A percentile compares a stretch with the other conserved stretches of the same genome.
Conservation (phyloP, 73 alveolate species). For the Tetrahymena thermophila region DNA sequence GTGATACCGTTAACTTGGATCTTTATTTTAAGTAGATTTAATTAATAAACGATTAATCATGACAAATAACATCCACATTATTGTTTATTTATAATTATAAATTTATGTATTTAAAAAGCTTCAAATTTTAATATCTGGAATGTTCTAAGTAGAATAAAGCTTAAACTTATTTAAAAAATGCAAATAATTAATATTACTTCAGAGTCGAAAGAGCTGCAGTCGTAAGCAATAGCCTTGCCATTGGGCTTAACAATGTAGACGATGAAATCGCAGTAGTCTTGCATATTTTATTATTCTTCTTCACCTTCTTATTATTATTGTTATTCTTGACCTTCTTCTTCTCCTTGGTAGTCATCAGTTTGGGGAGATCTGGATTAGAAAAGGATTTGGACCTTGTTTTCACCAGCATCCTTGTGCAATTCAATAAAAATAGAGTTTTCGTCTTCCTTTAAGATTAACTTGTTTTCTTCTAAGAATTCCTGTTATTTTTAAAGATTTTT, state of each 20-base stretch:
- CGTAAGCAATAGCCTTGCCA: constrained; percentile 28
- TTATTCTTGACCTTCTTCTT: constrained; percentile 1
- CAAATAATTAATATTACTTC: constrained; percentile 12
- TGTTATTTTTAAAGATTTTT: not conserved
- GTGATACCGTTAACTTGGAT: constrained; percentile 35
- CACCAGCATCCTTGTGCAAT: constrained; percentile 25
- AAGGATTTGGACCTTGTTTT: constrained; percentile 2
- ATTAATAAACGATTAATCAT: not conserved
- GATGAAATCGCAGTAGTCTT: constrained; percentile 33
- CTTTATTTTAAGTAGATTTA: not conserved
- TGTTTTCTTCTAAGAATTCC: constrained; percentile 6
- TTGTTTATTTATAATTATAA: not conserved
- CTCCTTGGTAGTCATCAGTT: constrained; percentile 8
- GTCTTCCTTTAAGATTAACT: constrained; percentile 9
- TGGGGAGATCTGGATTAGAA: constrained; percentile 35
- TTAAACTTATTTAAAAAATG: not conserved
- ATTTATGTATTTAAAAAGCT: not conserved
- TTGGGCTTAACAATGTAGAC: constrained; percentile 22
- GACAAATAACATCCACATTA: not conserved
- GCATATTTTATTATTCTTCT: constrained; percentile 2
- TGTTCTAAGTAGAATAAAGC: not conserved
- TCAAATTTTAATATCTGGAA: not conserved
- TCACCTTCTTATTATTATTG: constrained; percentile 5
- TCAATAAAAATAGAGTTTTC: not conserved
- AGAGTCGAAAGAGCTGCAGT: constrained; percentile 14